A percentile compares a stretch with the other conserved stretches of the same genome.
Conservation (phyloP, 345 rosid species). For the Ceriops decandra region DNA sequence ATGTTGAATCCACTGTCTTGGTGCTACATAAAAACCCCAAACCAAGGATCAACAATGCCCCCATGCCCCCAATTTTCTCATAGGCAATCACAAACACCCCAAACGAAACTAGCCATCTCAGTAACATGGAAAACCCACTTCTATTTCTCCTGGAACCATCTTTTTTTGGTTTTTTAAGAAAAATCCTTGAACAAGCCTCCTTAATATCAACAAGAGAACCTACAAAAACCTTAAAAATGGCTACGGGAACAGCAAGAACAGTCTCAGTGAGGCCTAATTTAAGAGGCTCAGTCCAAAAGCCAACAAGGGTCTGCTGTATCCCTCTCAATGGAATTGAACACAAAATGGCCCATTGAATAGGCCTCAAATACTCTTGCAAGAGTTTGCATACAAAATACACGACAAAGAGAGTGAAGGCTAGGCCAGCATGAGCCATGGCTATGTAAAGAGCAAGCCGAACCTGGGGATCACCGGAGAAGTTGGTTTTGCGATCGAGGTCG, state of each 20-base stretch:
- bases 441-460: constrained; percentile 86
- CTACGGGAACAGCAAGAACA: constrained; percentile 73
- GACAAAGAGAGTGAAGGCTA: constrained; percentile 60
- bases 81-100: constrained; percentile 75
- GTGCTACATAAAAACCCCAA: constrained; percentile 63
- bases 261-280: constrained; percentile 87
- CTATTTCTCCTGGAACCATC: constrained; percentile 27
- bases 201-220: constrained; percentile 72
- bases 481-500: constrained; percentile 24
- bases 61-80: constrained; percentile 62
- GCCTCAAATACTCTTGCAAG: constrained; percentile 75
- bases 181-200: constrained; percentile 51
- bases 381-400: constrained; percentile 69
- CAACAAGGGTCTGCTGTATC: constrained; percentile 78
- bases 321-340: constrained; percentile 93
- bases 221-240: constrained; percentile 62
- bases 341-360: constrained; percentile 92
- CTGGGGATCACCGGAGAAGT: constrained; percentile 62
- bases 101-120: constrained; percentile 75
- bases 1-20: constrained; percentile 56
- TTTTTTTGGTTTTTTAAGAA: constrained; percentile 50
- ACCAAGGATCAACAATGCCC: constrained; percentile 59
- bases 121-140: constrained; percentile 65
- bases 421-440: constrained; percentile 98
- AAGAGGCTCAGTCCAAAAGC: constrained; percentile 82